Evolutionary conservation across 1,139 yeast species (phyloP).

Genomic region (Geotrichum cucujoidarum): DNA sequence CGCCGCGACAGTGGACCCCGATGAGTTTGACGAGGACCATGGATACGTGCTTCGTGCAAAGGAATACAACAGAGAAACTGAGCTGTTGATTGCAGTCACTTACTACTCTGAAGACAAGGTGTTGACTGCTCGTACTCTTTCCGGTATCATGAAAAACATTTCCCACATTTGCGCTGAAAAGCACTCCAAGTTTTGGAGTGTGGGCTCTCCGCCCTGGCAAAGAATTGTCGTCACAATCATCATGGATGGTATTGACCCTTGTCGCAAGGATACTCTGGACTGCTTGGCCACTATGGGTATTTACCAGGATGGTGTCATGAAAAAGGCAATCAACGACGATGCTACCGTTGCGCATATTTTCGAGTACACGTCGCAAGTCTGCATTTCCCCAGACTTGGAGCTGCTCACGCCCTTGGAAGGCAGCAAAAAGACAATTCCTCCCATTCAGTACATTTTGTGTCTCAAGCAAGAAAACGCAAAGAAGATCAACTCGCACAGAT

Average conservation of each 20-base stretch:
- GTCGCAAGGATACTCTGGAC: conserved; percentile 76
- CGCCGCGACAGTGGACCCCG: conserved; percentile 77
- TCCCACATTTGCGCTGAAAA: conserved; percentile 72
- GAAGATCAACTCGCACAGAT: conserved; percentile 91
- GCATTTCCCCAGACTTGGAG: conserved; percentile 50
- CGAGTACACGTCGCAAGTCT: conserved; percentile 73
- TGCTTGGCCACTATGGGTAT: conserved; percentile 87
- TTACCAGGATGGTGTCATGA: conserved; percentile 91
- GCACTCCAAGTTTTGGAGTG: conserved; percentile 48
- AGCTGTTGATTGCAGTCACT: conserved; percentile 83
- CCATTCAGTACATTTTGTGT: conserved; percentile 87
- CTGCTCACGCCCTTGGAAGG: conserved; percentile 52
- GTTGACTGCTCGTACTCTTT: conserved; percentile 82
- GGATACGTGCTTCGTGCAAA: conserved; percentile 79
- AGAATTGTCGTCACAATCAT: conserved; percentile 85
- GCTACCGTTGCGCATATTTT: conserved; percentile 88
- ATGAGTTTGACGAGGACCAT: conserved; percentile 56
- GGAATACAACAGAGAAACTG: conserved; percentile 73
- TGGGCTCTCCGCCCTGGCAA: conserved; percentile 89
- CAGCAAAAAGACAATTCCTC: conserved; percentile 49
- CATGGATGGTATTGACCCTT: conserved; percentile 91
- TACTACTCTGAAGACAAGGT: conserved; percentile 83
- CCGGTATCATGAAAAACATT: conserved; percentile 88
- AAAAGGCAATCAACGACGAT: conserved; percentile 80
- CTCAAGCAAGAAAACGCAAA: conserved; percentile 84